Evolutionary conservation across 331 rosid genomes (phyloP).

Genomic region (Dryas integrifolia): DNA sequence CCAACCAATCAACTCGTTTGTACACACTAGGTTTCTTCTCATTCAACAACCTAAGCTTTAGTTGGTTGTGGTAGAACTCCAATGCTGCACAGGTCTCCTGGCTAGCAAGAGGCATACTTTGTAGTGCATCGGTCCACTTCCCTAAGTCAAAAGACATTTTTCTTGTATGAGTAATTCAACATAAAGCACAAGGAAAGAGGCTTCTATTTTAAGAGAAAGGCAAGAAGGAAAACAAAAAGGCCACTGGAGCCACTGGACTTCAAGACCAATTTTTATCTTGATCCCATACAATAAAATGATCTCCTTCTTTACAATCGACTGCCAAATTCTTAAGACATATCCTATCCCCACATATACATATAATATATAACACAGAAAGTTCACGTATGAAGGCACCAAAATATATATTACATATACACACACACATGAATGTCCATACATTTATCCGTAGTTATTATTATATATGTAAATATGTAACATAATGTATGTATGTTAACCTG

Average conservation of each 20-base stretch:
- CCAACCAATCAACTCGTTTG: conserved; percentile 85
- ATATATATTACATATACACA: not conserved
- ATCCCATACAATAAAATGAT: not conserved
- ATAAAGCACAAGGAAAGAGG: not conserved
- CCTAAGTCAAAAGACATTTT: conserved; percentile 40
- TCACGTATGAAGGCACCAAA: not conserved
- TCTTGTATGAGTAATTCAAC: not conserved
- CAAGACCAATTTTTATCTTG: not conserved
- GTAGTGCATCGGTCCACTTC: conserved; percentile 61
- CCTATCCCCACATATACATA: not conserved
- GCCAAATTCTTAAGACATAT: not conserved
- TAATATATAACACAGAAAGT: not conserved
- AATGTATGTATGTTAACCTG: not conserved
- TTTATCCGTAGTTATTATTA: not conserved
- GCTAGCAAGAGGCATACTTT: conserved; percentile 81
- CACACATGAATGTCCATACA: not conserved
- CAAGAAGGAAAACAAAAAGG: not conserved
- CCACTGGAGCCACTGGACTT: not conserved
- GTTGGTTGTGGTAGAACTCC: conserved; percentile 82
- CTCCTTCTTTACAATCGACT: not conserved
- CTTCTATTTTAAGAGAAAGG: not conserved
- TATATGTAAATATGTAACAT: not conserved
- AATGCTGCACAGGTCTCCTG: conserved; percentile 76
- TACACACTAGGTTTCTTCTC: conserved; percentile 61
- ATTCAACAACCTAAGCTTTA: conserved; percentile 70